Evolutionary conservation across 2,329 filamentous ascomycete species (phyloP).

Genomic region (Hirsutella rhossiliensis): DNA sequence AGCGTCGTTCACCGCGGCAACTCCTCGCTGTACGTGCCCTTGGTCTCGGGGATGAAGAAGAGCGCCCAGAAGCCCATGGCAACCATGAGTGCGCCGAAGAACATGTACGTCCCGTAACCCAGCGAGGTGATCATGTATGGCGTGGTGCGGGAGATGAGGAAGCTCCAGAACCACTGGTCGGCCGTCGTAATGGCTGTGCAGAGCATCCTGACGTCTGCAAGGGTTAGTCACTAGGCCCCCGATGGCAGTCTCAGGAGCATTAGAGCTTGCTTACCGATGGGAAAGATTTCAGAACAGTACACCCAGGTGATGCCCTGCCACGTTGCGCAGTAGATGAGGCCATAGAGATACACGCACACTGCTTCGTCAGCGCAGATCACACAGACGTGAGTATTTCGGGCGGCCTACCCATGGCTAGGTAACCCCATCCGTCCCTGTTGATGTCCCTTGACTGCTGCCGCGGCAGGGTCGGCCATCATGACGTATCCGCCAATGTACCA

Average conservation of each 20-base stretch:
- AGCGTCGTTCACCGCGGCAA: neutral
- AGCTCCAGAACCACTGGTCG: constrained; percentile 25
- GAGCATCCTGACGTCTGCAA: constrained; percentile 21
- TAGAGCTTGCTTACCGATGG: constrained; percentile 2
- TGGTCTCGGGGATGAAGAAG: constrained; percentile 40
- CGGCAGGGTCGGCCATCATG: constrained; percentile 17
- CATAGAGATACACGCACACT: constrained; percentile 29
- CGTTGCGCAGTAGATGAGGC: constrained; percentile 23
- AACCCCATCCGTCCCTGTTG: constrained; percentile 25
- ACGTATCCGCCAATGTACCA: constrained; percentile 27
- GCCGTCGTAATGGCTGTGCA: constrained; percentile 21
- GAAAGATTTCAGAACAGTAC: constrained; percentile 36
- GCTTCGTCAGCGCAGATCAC: neutral
- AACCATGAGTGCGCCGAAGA: constrained; percentile 35
- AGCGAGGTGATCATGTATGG: constrained; percentile 28
- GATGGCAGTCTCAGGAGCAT: no score
- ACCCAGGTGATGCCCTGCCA: constrained; percentile 32
- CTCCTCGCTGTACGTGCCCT: constrained; percentile 17
- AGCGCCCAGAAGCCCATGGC: constrained; percentile 32
- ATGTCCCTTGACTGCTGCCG: constrained; percentile 31
- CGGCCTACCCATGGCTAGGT: constrained; percentile 29
- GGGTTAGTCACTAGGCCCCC: neutral
- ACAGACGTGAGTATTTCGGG: neutral
- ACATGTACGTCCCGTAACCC: constrained; percentile 38
- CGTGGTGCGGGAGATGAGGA: constrained; percentile 25